These are phyloP conservation scores for Bodo saltans DNA, from an alignment of 78 protist genomes.

Conservation along the genomic window DNA sequence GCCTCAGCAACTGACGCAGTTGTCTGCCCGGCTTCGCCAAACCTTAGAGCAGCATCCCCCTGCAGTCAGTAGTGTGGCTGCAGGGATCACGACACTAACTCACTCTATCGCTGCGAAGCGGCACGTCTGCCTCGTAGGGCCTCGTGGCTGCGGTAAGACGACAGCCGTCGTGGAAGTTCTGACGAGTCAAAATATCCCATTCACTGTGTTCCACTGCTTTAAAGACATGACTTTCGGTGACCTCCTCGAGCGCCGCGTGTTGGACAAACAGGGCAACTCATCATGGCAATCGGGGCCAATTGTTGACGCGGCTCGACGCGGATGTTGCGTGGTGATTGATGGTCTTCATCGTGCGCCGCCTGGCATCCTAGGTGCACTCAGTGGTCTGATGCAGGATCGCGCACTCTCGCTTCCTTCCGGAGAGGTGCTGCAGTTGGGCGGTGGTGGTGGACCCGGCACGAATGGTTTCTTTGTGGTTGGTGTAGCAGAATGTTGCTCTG, in stretches of 20 bases:
- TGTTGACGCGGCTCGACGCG: conserved; percentile 44
- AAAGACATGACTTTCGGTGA: conserved; percentile 55
- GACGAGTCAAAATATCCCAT: not conserved
- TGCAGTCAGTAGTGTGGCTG: too few species aligned
- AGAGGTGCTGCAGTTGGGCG: too few species aligned
- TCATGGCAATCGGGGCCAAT: conserved; percentile 50
- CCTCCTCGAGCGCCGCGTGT: conserved; percentile 46
- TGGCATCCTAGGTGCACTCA: conserved; percentile 4
- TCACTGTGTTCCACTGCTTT: conserved; percentile 29
- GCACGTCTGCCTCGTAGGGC: conserved; percentile 31
- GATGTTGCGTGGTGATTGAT: conserved; percentile 51
- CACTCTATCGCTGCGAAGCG: conserved; percentile 8
- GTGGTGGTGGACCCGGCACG: too few species aligned
- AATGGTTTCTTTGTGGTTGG: too few species aligned
- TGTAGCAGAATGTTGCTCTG: too few species aligned
- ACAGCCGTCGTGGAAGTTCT: not conserved
- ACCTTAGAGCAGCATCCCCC: too few species aligned
- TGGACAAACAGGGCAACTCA: conserved; percentile 45
- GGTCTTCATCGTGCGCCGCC: conserved; percentile 48
- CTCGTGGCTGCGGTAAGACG: conserved; percentile 42
- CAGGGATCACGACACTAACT: too few species aligned
- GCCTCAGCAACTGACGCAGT: too few species aligned
- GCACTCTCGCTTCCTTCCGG: too few species aligned
- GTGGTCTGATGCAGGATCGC: conserved; percentile 8
- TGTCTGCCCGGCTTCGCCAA: too few species aligned